Evolutionary conservation across 257 asterid species (phyloP).

Genomic region (Penstemon davidsonii): DNA sequence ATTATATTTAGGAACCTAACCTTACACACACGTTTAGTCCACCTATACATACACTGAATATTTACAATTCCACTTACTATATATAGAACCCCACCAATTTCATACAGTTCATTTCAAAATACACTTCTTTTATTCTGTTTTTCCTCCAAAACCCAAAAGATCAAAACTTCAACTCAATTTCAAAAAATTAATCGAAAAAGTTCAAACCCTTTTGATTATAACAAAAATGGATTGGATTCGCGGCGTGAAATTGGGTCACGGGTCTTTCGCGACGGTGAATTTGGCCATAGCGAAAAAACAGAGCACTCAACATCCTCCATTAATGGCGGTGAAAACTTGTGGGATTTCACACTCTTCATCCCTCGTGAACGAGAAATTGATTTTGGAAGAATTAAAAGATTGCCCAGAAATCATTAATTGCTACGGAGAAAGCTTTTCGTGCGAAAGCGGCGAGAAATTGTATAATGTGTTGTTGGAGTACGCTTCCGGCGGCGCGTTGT

Average conservation of each 20-base stretch:
- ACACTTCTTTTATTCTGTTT: constrained; percentile 2
- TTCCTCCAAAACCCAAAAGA: not conserved
- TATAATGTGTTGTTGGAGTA: constrained; percentile 80
- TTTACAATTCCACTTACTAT: constrained; percentile 30
- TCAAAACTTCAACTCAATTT: not conserved
- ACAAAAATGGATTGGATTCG: constrained; percentile 78
- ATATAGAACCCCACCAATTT: constrained; percentile 18
- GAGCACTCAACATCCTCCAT: constrained; percentile 28
- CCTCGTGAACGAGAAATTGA: constrained; percentile 49
- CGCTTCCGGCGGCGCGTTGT: constrained; percentile 68
- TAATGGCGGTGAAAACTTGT: constrained; percentile 79
- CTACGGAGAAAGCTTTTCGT: constrained; percentile 56
- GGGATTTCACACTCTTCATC: constrained; percentile 47
- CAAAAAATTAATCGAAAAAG: not conserved
- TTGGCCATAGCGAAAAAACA: constrained; percentile 47
- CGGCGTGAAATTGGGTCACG: constrained; percentile 66
- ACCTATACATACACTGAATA: constrained; percentile 30
- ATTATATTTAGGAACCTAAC: constrained; percentile 32
- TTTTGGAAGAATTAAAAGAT: constrained; percentile 53
- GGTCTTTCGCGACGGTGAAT: constrained; percentile 76
- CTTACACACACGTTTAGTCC: constrained; percentile 34
- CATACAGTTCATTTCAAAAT: constrained; percentile 12
- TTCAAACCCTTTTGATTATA: not conserved
- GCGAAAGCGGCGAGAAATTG: constrained; percentile 66
- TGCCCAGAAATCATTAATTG: constrained; percentile 72